These are phyloP conservation scores for Erodium trifolium DNA, from an alignment of 441 rosid species.

Conservation along the genomic window DNA sequence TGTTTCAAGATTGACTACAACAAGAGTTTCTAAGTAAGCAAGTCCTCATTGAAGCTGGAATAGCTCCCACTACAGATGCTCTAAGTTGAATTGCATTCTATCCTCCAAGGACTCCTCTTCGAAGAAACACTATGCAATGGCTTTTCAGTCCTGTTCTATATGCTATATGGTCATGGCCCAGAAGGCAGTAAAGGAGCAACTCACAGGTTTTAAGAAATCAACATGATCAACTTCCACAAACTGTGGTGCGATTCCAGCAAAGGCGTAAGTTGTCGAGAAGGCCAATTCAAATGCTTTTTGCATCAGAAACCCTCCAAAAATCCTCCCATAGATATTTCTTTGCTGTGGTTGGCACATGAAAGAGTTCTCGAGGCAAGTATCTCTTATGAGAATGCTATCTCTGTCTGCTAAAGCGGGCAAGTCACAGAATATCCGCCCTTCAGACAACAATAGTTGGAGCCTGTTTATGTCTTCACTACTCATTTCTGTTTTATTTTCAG, in stretches of 20 bases:
- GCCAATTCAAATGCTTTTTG: conserved; percentile 77
- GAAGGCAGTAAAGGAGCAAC: conserved; percentile 17
- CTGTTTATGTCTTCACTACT: no score
- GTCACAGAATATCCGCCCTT: conserved; percentile 72
- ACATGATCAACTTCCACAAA: conserved; percentile 83
- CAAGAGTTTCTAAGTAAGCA: no score
- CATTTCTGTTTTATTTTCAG: conserved; percentile 10
- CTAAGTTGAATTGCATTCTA: no score
- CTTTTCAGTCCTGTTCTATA: neutral
- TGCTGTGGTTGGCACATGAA: conserved; percentile 79
- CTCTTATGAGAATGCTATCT: conserved; percentile 68
- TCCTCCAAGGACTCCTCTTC: no score
- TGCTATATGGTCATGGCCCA: neutral
- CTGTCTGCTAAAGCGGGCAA: conserved; percentile 83
- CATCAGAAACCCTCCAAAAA: conserved; percentile 74
- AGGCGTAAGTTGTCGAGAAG: conserved; percentile 81
- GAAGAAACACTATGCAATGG: no score
- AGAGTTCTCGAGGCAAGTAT: conserved; percentile 59
- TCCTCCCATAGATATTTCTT: conserved; percentile 71
- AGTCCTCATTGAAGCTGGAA: no score
- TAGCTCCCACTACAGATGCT: no score
- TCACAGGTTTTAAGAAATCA: conserved; percentile 73
- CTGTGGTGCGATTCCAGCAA: conserved; percentile 67
- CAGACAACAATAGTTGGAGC: conserved; percentile 33
- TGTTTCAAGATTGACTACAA: no score